phyloP scores from a whole-genome alignment of 1,139 yeast genomes.

The Nakaseomyces glabratus region DNA sequence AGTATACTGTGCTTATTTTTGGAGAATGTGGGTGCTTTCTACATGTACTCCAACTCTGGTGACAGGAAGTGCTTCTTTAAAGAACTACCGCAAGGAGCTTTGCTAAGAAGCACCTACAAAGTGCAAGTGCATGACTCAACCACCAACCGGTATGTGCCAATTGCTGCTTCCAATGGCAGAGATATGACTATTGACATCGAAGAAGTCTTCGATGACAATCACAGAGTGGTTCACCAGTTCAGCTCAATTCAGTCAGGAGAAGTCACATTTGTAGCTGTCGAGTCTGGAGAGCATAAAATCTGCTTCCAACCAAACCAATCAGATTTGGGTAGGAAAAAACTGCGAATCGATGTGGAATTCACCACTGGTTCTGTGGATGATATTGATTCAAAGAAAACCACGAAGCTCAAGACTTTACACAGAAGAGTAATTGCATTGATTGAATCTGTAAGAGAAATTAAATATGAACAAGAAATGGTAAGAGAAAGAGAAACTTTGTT shows the following conservation, averaged over 20 bases:
- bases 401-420: slow-evolving; percentile 42
- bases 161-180: slow-evolving; percentile 33
- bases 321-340: slow-evolving; percentile 43
- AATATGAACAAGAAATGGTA: slow-evolving; percentile 56
- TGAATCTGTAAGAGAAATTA: slow-evolving; percentile 47
- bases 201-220: slow-evolving; percentile 56
- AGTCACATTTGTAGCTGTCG: slow-evolving; percentile 59
- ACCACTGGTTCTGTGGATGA: slow-evolving; percentile 43
- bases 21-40: slow-evolving; percentile 30
- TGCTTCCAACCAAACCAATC: slow-evolving; percentile 59
- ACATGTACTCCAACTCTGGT: slow-evolving; percentile 49
- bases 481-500: slow-evolving; percentile 62
- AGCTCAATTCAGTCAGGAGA: slow-evolving; percentile 47
- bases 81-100: slow-evolving; percentile 54
- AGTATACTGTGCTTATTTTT: too few relatives aligned
- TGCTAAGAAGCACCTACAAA: slow-evolving; percentile 51
- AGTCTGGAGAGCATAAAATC: slow-evolving; percentile 63
- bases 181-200: slow-evolving; percentile 46
- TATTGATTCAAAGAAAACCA: slow-evolving; percentile 45
- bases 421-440: slow-evolving; percentile 45
- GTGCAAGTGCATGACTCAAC: slow-evolving; percentile 48
- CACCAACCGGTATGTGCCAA: slow-evolving; percentile 34
- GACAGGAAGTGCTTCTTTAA: slow-evolving; percentile 57
- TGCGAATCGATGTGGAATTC: slow-evolving; percentile 39
- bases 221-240: slow-evolving; percentile 59